Percentiles rank a stretch among this genome's conserved stretches.
Conservation (phyloP, 2,329 filamentous ascomycete species). For the Fusarium euwallaceae region DNA sequence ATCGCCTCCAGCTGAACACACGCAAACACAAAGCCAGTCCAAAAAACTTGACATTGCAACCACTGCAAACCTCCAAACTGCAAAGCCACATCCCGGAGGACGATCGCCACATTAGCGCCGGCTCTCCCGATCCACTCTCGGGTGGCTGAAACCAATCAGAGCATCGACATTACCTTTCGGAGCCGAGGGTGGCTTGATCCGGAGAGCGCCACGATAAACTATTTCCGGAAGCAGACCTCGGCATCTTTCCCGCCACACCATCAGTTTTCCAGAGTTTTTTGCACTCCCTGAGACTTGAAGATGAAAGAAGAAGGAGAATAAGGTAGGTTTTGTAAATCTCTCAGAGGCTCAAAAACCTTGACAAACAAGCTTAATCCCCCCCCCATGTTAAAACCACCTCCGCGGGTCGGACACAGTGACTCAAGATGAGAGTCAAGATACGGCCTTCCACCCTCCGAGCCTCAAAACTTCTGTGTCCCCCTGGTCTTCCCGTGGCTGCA, state of each 20-base stretch:
- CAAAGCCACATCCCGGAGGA: slow-evolving; percentile 11
- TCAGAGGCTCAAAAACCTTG: background rate
- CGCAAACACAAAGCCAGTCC: background rate
- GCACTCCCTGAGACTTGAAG: background rate
- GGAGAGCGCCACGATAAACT: background rate
- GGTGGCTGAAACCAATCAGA: slow-evolving; percentile 18
- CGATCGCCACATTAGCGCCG: slow-evolving; percentile 8
- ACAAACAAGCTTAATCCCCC: background rate
- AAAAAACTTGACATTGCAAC: background rate
- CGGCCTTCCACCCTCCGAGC: background rate
- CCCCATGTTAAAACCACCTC: background rate
- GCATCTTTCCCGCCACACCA: background rate
- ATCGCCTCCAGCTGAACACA: background rate
- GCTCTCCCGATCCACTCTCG: background rate
- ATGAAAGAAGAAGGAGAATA: background rate
- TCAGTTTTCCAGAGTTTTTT: background rate
- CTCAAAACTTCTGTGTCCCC: background rate
- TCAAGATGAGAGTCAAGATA: background rate
- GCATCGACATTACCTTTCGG: background rate
- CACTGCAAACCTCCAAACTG: background rate
- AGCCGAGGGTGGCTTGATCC: slow-evolving; percentile 20
- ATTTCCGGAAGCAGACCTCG: slow-evolving; percentile 15
- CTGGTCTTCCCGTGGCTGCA: background rate
- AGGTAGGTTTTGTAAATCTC: background rate
- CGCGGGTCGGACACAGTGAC: background rate